Conservation (phyloP, 83 land plant species). For the Picea abies region DNA sequence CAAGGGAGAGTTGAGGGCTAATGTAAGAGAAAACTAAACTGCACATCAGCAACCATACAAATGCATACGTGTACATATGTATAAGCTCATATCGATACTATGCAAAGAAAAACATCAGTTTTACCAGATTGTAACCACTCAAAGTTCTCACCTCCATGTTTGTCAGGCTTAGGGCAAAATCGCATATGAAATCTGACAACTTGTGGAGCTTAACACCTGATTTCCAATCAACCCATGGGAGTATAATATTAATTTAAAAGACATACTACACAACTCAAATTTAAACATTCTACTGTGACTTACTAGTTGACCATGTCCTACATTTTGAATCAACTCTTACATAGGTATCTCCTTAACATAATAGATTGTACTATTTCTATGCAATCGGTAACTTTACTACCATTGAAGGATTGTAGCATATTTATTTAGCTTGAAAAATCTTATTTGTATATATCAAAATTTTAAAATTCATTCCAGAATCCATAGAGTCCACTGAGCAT, state of each 20-base stretch:
- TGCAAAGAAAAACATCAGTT: background rate
- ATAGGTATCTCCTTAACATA: background rate
- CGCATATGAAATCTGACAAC: conserved; percentile 8
- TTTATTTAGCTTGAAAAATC: background rate
- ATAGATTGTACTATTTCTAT: background rate
- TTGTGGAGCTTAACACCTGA: background rate
- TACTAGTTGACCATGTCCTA: background rate
- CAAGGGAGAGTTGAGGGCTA: background rate
- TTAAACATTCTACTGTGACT: background rate
- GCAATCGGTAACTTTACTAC: background rate
- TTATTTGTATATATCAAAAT: background rate
- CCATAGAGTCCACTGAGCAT: background rate
- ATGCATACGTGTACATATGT: background rate
- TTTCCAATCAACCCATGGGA: background rate
- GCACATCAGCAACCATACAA: background rate
- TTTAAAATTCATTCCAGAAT: background rate
- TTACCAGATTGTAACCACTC: background rate
- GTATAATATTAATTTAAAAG: background rate
- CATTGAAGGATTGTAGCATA: background rate
- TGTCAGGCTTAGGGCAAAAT: background rate
- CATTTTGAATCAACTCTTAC: background rate
- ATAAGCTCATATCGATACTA: background rate
- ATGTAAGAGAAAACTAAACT: background rate
- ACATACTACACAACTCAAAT: background rate
- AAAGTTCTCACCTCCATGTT: background rate